These are phyloP conservation scores for Fusarium buharicum DNA, from an alignment of 2,329 filamentous ascomycete species.

Conservation along the genomic window DNA sequence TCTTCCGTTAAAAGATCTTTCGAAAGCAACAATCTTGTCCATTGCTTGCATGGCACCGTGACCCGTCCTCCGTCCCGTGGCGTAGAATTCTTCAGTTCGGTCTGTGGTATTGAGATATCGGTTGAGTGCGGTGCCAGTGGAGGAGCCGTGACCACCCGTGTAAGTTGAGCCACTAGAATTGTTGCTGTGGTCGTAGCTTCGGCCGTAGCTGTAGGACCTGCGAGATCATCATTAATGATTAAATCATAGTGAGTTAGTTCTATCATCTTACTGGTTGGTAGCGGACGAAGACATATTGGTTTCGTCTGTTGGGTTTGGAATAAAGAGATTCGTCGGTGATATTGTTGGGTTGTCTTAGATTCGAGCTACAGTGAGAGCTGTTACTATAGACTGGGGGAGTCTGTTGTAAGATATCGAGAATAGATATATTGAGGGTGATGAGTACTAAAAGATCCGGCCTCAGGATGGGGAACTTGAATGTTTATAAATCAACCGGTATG, in stretches of 20 bases:
- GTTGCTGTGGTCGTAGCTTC: background rate
- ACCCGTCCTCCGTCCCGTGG: conserved; percentile 24
- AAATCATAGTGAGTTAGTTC: background rate
- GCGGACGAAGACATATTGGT: conserved; percentile 26
- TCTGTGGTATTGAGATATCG: conserved; percentile 25
- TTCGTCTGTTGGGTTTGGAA: conserved; percentile 1
- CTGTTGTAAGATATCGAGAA: background rate
- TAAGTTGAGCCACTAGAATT: conserved; percentile 24
- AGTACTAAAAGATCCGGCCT: background rate
- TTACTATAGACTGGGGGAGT: background rate
- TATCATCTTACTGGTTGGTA: conserved; percentile 20
- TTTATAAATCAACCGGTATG: conserved; percentile 3
- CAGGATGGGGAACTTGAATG: background rate
- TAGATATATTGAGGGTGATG: conserved; percentile 7
- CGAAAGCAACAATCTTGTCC: conserved; percentile 24
- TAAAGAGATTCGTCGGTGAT: conserved; percentile 1
- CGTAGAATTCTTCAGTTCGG: conserved; percentile 24
- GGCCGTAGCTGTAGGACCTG: conserved; percentile 12
- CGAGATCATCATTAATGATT: conserved; percentile 3
- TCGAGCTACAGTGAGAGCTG: background rate
- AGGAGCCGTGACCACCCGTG: conserved; percentile 26
- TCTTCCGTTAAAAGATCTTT: conserved; percentile 1
- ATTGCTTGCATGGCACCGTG: conserved; percentile 19
- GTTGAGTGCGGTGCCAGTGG: conserved; percentile 11
- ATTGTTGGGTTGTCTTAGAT: background rate